Conservation (phyloP, 139 green algal genomes). For the Coelastrella sp. region DNA sequence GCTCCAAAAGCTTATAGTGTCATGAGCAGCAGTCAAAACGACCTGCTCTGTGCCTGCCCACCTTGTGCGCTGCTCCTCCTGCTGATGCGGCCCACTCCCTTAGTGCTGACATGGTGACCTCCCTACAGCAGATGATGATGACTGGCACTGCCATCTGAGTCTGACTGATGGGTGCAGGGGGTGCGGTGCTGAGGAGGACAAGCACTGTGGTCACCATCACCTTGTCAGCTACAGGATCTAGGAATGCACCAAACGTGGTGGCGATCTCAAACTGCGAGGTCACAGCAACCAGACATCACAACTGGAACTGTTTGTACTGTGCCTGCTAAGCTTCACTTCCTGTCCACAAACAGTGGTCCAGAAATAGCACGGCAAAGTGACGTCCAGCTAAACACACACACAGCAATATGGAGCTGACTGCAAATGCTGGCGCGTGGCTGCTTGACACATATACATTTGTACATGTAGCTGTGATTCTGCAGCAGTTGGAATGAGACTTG, state of each 20-base stretch:
- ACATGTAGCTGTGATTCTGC: no score
- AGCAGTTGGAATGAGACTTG: no score
- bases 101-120: conserved; percentile 94
- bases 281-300: not conserved
- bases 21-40: not conserved
- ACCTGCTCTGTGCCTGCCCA: conserved; percentile 33
- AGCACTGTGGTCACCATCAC: conserved; percentile 89
- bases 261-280: conserved; percentile 61
- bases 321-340: no score
- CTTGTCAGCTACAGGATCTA: conserved; percentile 98
- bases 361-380: no score
- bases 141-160: conserved; percentile 68
- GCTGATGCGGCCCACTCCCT: conserved; percentile 92
- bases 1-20: no score
- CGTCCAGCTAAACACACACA: no score
- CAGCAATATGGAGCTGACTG: no score
- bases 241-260: conserved; percentile 92
- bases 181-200: conserved; percentile 78
- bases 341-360: no score
- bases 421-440: no score
- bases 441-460: no score
- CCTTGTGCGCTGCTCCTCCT: conserved; percentile 77
- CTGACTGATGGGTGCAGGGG: conserved; percentile 70
- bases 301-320: no score
- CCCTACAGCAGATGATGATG: conserved; percentile 84